phyloP scores from a whole-genome alignment of 192 early-diverging fungal genomes.

The Umbelopsis ramanniana region DNA sequence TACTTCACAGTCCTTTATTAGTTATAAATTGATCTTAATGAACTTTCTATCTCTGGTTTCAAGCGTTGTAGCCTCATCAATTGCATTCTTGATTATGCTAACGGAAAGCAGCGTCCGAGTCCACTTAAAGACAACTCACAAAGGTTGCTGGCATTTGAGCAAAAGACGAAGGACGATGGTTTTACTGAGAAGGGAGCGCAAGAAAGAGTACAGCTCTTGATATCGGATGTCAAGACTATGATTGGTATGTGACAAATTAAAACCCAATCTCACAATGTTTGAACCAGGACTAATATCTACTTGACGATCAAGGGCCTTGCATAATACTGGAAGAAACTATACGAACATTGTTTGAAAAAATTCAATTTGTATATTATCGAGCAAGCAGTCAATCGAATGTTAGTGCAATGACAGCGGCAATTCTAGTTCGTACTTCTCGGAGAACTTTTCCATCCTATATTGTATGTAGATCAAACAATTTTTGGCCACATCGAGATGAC shows the following conservation, averaged over 20 bases:
- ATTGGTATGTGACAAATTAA: not conserved
- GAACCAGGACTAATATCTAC: not conserved
- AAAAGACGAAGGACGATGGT: not conserved
- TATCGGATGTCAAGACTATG: not conserved
- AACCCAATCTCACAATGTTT: no score
- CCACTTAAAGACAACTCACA: not conserved
- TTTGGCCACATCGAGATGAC: conserved; percentile 40
- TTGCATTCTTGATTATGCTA: not conserved
- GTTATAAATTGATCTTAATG: not conserved
- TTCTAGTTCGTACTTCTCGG: conserved; percentile 46
- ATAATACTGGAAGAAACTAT: conserved; percentile 39
- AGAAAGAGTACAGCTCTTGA: not conserved
- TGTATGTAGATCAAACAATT: conserved; percentile 37
- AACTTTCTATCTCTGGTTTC: not conserved
- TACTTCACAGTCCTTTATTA: not conserved
- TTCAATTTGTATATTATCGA: conserved; percentile 50
- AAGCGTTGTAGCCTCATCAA: not conserved
- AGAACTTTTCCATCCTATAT: conserved; percentile 44
- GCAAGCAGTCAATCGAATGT: conserved; percentile 22
- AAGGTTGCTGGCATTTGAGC: not conserved
- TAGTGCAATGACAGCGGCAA: conserved; percentile 41
- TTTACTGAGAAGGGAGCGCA: not conserved
- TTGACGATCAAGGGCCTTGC: conserved; percentile 36
- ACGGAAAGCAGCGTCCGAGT: not conserved
- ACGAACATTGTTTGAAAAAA: conserved; percentile 42